phyloP scores from a whole-genome alignment of 495 filamentous ascomycete genomes.

The Achaetomiella virescens region DNA sequence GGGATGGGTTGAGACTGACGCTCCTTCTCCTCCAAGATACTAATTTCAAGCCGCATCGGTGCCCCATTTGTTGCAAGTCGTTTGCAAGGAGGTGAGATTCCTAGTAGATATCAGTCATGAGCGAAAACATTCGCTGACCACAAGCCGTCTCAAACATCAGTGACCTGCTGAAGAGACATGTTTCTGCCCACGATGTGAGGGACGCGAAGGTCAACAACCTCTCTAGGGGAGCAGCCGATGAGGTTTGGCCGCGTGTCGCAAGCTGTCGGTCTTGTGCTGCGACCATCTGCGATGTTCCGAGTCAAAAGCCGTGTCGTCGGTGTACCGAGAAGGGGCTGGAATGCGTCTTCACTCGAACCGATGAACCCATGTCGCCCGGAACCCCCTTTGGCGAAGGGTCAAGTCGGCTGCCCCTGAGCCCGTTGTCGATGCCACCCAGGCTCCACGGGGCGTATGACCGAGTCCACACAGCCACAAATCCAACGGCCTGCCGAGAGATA shows the following conservation, averaged over 20 bases:
- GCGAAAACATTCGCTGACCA: background rate
- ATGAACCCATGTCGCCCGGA: background rate
- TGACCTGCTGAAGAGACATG: slow-evolving; percentile 1
- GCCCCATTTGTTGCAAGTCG: slow-evolving; percentile 12
- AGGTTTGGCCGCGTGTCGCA: slow-evolving; percentile 3
- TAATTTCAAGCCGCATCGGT: slow-evolving; percentile 15
- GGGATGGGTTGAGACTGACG: background rate
- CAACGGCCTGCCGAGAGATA: too few species aligned
- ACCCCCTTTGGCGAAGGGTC: background rate
- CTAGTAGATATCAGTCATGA: too few species aligned
- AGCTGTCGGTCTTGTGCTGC: slow-evolving; percentile 12
- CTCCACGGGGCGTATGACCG: background rate
- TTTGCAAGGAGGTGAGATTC: slow-evolving; percentile 15
- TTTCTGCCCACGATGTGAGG: slow-evolving; percentile 2
- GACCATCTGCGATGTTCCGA: slow-evolving; percentile 12
- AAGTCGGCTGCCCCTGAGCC: background rate
- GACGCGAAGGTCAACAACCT: slow-evolving; percentile 5
- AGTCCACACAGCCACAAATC: too few species aligned
- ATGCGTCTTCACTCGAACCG: background rate
- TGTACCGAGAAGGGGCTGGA: slow-evolving; percentile 9
- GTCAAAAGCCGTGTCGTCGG: slow-evolving; percentile 7
- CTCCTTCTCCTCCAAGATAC: background rate
- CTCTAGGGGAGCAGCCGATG: background rate
- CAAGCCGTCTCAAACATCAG: background rate
- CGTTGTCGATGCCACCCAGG: background rate